These are phyloP conservation scores for Beauveria asiatica DNA, from an alignment of 2,329 filamentous ascomycete species.

Conservation along the genomic window DNA sequence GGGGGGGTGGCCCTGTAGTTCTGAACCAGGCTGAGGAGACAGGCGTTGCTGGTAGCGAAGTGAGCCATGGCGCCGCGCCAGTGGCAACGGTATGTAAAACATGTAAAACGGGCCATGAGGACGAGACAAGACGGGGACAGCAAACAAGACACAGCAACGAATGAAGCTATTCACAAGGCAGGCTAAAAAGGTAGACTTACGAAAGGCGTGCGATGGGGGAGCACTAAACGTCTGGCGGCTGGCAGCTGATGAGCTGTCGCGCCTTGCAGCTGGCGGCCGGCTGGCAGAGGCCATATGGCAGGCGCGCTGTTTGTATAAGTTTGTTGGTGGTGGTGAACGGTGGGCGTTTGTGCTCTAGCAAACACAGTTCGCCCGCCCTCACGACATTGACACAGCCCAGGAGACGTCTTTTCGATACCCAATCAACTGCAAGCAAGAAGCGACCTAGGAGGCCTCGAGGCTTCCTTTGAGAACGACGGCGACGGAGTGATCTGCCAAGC, in stretches of 20 bases:
- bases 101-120: not conserved
- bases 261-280: conserved; percentile 9
- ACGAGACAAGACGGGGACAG: not conserved
- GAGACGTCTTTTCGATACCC: not conserved
- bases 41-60: not conserved
- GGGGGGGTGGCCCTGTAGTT: not conserved
- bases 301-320: not conserved
- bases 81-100: not conserved
- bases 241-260: conserved; percentile 3
- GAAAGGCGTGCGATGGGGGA: conserved; percentile 2
- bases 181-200: conserved; percentile 1
- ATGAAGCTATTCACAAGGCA: conserved; percentile 5
- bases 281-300: conserved; percentile 7
- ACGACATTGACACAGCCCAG: not conserved
- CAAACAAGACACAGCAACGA: not conserved
- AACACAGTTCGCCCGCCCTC: not conserved
- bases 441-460: not conserved
- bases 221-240: conserved; percentile 3
- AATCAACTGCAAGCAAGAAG: not conserved
- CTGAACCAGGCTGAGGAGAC: not conserved
- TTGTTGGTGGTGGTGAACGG: not conserved
- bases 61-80: not conserved
- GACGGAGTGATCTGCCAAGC: not conserved
- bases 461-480: not conserved
- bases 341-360: conserved; percentile 2